Evolutionary conservation across 345 rosid species (phyloP), one percentile per base, ranked within the genome.

Genomic region (Lepidium africanum): DNA sequence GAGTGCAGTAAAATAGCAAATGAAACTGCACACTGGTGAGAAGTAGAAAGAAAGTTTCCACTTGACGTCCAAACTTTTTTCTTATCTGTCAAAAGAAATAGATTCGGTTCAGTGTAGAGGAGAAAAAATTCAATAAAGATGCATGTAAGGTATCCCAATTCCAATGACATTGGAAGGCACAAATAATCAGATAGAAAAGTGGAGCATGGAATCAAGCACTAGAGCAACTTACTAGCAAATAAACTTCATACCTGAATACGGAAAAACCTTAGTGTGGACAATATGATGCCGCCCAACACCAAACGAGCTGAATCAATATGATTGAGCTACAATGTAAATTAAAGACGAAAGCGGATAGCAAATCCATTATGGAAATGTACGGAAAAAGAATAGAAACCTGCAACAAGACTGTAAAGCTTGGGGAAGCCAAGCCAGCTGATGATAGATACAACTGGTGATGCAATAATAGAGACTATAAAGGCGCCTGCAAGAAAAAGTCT

Each of bases 1-100:
- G 97, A 54, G 95, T 83, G 83, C 87, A 91, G 79, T 91, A 94
- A 84, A 91, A 94, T 68, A 94, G 84, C 74, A 91, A 69, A 81
- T 94, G 99, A 83, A 94, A 91, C 82, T 94, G 99, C 63, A 89
- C 60, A 9, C 76, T 86, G 69, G 90, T 86, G 73, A 94, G 77
- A 72, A 89, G 68, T 33, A 87, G 89, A 82, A 91, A 91, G 87
- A 94, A 91, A 67, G 88, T 88, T 77, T 89, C 99, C 74, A 89
- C 97, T 86, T 87, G 97, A 75, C 12, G 80, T 32, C 99, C 99
- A 79, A 94, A 94, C 74, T 83, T 86, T 41, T 70, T 48, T 72
- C 85, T 83, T 69, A 93, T 82, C 96, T 93, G 90, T 63, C 7
- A 57, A 30, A 76, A 70, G 60, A 57, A 55, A 35, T 38, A 63